phyloP scores from a whole-genome alignment of 1,284 basidiomycete species.

The Rhodofomes roseus region DNA sequence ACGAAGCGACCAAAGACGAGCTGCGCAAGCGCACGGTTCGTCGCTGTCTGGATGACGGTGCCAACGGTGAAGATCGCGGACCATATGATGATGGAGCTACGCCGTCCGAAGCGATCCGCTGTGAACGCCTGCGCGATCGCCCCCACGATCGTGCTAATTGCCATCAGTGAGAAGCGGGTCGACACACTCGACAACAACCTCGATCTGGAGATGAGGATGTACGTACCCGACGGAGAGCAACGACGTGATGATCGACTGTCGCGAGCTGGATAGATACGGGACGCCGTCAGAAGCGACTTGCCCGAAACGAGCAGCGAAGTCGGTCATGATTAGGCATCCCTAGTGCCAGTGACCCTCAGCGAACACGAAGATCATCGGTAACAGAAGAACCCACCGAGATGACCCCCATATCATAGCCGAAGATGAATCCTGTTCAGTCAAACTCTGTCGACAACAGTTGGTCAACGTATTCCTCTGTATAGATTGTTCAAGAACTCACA shows the following conservation, averaged over 20 bases:
- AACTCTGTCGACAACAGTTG: background rate
- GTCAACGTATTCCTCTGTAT: background rate
- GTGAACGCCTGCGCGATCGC: slow-evolving; percentile 74
- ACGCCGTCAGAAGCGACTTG: slow-evolving; percentile 46
- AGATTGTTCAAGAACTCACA: background rate
- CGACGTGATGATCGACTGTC: slow-evolving; percentile 77
- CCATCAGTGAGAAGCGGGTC: background rate
- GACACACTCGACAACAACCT: background rate
- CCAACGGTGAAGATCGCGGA: slow-evolving; percentile 72
- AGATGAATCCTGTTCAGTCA: slow-evolving; percentile 44
- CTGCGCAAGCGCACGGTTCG: slow-evolving; percentile 57
- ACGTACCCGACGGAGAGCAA: slow-evolving; percentile 69
- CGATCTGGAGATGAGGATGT: background rate
- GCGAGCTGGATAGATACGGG: slow-evolving; percentile 51
- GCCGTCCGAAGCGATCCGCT: slow-evolving; percentile 68
- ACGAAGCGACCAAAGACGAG: slow-evolving; percentile 69
- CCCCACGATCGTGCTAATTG: slow-evolving; percentile 60
- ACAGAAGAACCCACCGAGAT: slow-evolving; percentile 40
- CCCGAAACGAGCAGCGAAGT: slow-evolving; percentile 71
- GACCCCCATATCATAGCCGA: slow-evolving; percentile 72
- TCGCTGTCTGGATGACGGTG: slow-evolving; percentile 67
- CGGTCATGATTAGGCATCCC: slow-evolving; percentile 80
- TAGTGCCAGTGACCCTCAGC: slow-evolving; percentile 21
- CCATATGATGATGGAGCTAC: slow-evolving; percentile 75
- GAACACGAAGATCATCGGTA: background rate